Conservation (phyloP, 1,139 yeast species). For the Candida mesenterica region DNA sequence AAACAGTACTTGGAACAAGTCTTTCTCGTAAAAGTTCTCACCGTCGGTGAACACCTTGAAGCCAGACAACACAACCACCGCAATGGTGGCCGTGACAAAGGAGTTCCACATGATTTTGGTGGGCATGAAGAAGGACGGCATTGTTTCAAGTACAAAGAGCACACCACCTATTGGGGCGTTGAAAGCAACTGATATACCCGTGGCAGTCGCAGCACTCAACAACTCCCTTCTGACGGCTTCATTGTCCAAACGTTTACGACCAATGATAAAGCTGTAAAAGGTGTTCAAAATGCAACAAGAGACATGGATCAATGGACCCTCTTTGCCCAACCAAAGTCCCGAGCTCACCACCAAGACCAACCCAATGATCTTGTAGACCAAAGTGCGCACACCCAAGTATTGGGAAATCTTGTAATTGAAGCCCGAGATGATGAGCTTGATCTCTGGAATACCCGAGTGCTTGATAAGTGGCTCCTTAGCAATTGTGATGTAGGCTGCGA, state of each 20-base stretch:
- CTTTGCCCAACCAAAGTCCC: conserved; percentile 89
- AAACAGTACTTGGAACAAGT: conserved; percentile 60
- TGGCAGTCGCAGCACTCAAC: conserved; percentile 83
- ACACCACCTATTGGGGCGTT: conserved; percentile 96
- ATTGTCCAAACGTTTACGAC: conserved; percentile 39
- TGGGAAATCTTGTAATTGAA: conserved; percentile 40
- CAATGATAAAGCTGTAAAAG: conserved; percentile 29
- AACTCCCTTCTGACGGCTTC: conserved; percentile 62
- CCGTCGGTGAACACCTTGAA: conserved; percentile 59
- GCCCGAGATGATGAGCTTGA: conserved; percentile 63
- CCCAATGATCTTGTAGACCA: conserved; percentile 52
- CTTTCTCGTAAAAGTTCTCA: conserved; percentile 50
- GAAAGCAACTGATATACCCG: conserved; percentile 92
- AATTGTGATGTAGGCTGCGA: conserved; percentile 33
- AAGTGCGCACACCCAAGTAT: conserved; percentile 48
- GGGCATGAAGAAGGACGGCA: conserved; percentile 62
- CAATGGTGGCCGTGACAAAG: conserved; percentile 72
- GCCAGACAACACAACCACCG: conserved; percentile 62
- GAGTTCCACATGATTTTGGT: conserved; percentile 77
- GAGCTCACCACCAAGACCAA: conserved; percentile 69
- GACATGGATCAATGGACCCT: conserved; percentile 90
- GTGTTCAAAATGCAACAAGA: conserved; percentile 60
- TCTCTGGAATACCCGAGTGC: conserved; percentile 71
- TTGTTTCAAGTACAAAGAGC: conserved; percentile 74
- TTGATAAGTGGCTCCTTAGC: conserved; percentile 44